These are phyloP conservation scores for Tetrapisispora namnaoensis DNA, from an alignment of 805 yeast species.

Conservation along the genomic window DNA sequence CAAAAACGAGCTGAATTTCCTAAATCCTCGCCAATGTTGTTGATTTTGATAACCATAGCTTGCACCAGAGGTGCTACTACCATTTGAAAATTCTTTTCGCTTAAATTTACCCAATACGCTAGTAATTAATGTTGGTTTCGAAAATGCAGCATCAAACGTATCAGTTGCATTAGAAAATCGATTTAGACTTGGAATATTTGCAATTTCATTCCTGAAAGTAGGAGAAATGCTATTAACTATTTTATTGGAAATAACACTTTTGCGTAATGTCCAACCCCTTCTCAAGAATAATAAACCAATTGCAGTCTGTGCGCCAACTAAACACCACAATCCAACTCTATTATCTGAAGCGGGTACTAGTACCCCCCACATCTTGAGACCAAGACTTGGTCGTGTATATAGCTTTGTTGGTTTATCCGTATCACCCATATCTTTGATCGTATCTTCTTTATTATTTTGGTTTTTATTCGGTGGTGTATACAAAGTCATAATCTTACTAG, in stretches of 20 bases:
- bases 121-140: conserved; percentile 10
- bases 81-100: too few species aligned
- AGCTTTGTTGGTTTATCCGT: conserved; percentile 10
- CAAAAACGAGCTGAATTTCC: conserved; percentile 24
- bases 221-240: not conserved
- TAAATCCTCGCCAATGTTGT: conserved; percentile 6
- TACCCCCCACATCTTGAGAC: conserved; percentile 59
- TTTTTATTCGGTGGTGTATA: conserved; percentile 17
- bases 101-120: not conserved
- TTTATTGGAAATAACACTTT: not conserved
- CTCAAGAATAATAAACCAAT: conserved; percentile 33
- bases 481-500: conserved; percentile 19
- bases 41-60: conserved; percentile 10
- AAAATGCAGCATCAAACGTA: conserved; percentile 7
- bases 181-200: conserved; percentile 28
- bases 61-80: conserved; percentile 1
- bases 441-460: conserved; percentile 10
- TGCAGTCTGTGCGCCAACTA: conserved; percentile 44
- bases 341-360: conserved; percentile 66
- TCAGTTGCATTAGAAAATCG: conserved; percentile 27
- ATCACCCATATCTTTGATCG: conserved; percentile 4
- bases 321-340: conserved; percentile 40
- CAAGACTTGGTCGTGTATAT: conserved; percentile 45
- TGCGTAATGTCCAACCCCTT: conserved; percentile 13
- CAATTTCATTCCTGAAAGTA: conserved; percentile 18